phyloP scores from a whole-genome alignment of 192 early-diverging fungal genomes.

The Martensiomyces pterosporus region DNA sequence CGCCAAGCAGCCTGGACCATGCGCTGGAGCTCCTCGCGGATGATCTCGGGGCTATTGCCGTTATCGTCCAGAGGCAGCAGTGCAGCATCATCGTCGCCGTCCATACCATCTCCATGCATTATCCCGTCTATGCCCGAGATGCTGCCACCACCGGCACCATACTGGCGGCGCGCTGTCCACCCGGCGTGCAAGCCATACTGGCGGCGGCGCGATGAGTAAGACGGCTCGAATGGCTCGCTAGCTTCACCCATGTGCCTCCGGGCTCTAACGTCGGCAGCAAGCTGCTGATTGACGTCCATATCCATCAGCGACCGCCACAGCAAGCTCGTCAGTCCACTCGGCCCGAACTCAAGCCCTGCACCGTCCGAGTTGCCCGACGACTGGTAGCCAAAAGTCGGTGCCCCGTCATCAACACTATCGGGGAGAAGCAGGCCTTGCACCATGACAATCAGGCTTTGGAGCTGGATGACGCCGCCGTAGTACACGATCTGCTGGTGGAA shows the following conservation, averaged over 20 bases:
- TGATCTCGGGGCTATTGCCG: slow-evolving; percentile 40
- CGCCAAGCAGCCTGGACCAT: slow-evolving; percentile 47
- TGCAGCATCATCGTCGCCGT: slow-evolving; percentile 9
- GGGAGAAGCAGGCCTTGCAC: slow-evolving; percentile 38
- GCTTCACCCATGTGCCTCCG: neutral
- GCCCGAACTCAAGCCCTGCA: slow-evolving; percentile 7
- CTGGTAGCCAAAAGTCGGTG: neutral
- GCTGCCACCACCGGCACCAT: slow-evolving; percentile 3
- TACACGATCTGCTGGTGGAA: slow-evolving; percentile 47
- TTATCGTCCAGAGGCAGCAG: slow-evolving; percentile 33
- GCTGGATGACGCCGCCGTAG: slow-evolving; percentile 44
- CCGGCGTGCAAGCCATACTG: slow-evolving; percentile 20
- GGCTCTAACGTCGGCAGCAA: slow-evolving; percentile 3
- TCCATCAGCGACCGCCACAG: slow-evolving; percentile 37
- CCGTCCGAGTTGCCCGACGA: neutral
- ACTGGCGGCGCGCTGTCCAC: slow-evolving; percentile 23
- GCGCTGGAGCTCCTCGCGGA: slow-evolving; percentile 45
- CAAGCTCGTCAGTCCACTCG: slow-evolving; percentile 26
- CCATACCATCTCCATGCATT: neutral
- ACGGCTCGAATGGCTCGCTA: neutral
- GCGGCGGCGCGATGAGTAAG: slow-evolving; percentile 24
- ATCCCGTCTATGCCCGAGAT: slow-evolving; percentile 5
- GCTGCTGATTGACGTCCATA: slow-evolving; percentile 7
- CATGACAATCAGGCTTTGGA: slow-evolving; percentile 40
- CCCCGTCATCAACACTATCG: slow-evolving; percentile 21